These are phyloP conservation scores for Fusarium nelsonii DNA, from an alignment of 2,329 filamentous ascomycete species.

Conservation along the genomic window DNA sequence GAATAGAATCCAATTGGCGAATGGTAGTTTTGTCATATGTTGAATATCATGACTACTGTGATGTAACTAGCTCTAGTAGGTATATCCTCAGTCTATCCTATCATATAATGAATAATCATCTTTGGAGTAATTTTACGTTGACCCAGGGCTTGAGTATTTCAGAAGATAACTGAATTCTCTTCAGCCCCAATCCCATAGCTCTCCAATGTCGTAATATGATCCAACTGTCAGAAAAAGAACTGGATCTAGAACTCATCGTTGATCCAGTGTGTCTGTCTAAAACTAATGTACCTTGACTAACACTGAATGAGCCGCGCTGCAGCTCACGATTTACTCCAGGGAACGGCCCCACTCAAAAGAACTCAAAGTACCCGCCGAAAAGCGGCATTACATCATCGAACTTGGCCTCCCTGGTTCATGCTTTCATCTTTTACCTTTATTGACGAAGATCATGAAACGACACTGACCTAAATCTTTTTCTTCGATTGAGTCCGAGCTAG, in stretches of 20 bases:
- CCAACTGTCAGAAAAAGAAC: conserved; percentile 5
- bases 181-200: neutral
- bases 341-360: conserved; percentile 22
- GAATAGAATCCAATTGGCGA: conserved; percentile 1
- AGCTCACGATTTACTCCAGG: conserved; percentile 20
- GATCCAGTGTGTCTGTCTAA: neutral
- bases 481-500: conserved; percentile 13
- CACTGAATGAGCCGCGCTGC: conserved; percentile 32
- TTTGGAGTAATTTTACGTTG: neutral
- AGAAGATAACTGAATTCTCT: neutral
- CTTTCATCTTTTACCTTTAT: conserved; percentile 4
- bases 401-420: conserved; percentile 7
- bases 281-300: conserved; percentile 10
- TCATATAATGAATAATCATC: neutral
- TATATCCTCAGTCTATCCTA: neutral
- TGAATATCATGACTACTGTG: neutral
- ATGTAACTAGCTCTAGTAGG: neutral
- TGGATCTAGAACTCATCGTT: conserved; percentile 17
- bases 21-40: neutral
- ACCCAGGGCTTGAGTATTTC: neutral
- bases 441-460: conserved; percentile 29
- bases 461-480: conserved; percentile 4
- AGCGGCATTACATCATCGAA: conserved; percentile 48
- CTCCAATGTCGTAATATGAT: conserved; percentile 23
- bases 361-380: conserved; percentile 14